Conservation (phyloP, 78 protist species). For the Speleostelium caveatum region DNA sequence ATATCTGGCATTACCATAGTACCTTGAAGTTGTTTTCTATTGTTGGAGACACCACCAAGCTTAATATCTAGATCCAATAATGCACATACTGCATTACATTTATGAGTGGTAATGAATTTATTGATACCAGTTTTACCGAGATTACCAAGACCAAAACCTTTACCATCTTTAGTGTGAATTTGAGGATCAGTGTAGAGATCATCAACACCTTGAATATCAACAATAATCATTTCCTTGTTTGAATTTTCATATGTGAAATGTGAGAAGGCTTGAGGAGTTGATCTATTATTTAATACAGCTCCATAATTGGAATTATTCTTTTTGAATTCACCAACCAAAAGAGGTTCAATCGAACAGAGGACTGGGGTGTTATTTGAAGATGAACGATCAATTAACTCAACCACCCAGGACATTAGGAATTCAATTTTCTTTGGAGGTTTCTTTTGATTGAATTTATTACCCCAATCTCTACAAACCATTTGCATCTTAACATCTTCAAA, state of each 20-base stretch:
- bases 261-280: conserved; percentile 94
- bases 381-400: conserved; percentile 47
- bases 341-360: conserved; percentile 63
- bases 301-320: conserved; percentile 75
- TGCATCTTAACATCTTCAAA: conserved; percentile 80
- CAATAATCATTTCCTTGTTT: conserved; percentile 22
- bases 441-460: conserved; percentile 70
- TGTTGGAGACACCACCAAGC: conserved; percentile 35
- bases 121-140: conserved; percentile 87
- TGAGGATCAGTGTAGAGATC: conserved; percentile 96
- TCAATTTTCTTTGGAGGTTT: conserved; percentile 81
- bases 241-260: conserved; percentile 91
- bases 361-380: conserved; percentile 10
- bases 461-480: conserved; percentile 72
- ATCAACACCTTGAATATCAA: conserved; percentile 94
- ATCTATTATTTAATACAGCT: conserved; percentile 60
- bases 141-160: conserved; percentile 91
- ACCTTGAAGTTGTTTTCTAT: conserved; percentile 54
- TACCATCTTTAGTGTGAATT: conserved; percentile 86
- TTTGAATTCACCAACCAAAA: conserved; percentile 73
- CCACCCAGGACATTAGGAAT: conserved; percentile 71
- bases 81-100: conserved; percentile 90
- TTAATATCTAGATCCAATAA: conserved; percentile 57
- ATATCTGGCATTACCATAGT: conserved; percentile 79
- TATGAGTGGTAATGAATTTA: conserved; percentile 85